These are phyloP conservation scores for Boletus fagicola DNA, from an alignment of 768 basidiomycete species.

Conservation along the genomic window DNA sequence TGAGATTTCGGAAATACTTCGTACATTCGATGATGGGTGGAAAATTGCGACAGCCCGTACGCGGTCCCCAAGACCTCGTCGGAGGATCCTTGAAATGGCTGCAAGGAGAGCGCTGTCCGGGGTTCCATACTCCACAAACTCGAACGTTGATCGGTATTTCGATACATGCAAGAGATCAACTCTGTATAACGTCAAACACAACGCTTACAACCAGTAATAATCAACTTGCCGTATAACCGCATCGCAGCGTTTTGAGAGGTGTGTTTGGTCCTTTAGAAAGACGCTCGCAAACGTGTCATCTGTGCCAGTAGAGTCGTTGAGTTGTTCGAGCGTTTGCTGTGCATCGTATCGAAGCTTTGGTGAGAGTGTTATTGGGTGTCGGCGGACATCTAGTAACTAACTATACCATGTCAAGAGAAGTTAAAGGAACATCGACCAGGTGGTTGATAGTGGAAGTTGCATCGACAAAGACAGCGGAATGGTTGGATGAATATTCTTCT, in stretches of 20 bases:
- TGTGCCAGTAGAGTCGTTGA: conserved; percentile 47
- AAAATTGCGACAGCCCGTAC: conserved; percentile 63
- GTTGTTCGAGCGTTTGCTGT: conserved; percentile 59
- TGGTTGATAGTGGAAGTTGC: conserved; percentile 75
- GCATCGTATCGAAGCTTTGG: conserved; percentile 75
- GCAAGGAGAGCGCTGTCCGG: conserved; percentile 53
- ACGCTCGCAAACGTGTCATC: conserved; percentile 66
- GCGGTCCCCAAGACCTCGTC: conserved; percentile 72
- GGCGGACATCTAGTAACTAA: not conserved
- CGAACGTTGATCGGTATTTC: conserved; percentile 44
- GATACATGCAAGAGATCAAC: conserved; percentile 43
- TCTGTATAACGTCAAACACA: conserved; percentile 34
- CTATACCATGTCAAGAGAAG: conserved; percentile 75
- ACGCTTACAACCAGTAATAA: not conserved
- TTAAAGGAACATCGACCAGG: conserved; percentile 67
- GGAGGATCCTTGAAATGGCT: conserved; percentile 49
- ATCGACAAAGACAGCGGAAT: conserved; percentile 72
- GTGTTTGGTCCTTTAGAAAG: conserved; percentile 72
- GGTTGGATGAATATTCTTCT: conserved; percentile 51
- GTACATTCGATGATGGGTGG: conserved; percentile 45
- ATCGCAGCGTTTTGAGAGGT: conserved; percentile 70
- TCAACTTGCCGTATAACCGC: conserved; percentile 56
- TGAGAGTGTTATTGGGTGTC: conserved; percentile 1
- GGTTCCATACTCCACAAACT: conserved; percentile 54
- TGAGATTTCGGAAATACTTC: conserved; percentile 52